Evolutionary conservation across 2,329 filamentous ascomycete species (phyloP), one percentile per base, ranked within the genome.

Genomic region (Neurospora crassa): DNA sequence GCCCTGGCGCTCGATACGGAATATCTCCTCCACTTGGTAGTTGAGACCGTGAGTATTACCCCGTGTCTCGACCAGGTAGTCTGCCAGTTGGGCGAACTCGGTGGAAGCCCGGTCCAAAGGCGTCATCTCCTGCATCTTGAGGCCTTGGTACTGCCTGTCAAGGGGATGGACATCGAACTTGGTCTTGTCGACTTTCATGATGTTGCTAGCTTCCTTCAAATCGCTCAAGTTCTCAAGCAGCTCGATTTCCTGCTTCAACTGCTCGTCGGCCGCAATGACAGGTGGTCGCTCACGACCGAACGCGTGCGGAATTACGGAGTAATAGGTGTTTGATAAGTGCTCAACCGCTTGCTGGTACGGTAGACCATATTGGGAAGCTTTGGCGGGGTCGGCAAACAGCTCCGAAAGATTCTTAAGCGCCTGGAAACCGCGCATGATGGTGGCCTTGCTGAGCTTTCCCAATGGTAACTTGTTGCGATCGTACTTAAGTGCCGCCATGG

Each of bases 401-500:
- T 85, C 88, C 0, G 91, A 87, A 4, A 97, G 84, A 47, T 93
- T 88, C 77, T 96, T 95, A 70, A 97, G 84, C 7, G 89, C 84
- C 76, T 93, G 87, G 78, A 92, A 97, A 8, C 93, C 94, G 16
- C 87, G 85, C 40, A 85, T 86, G 74, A 97, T 91, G 24, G 92
- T 96, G 14, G 86, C 82, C 77, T 94, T 93, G 83, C 92, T 93
- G 34, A 97, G 85, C 78, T 96, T 96, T 5, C 93, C 94, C 1
- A 97, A 83, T 0, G 93, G 93, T 53, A 97, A 83, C 79, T 96
- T 96, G 74, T 91, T 84, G 11, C 87, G 84, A 75, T 93, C 90
- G 75, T 93, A 93, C 74, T 92, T 91, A 74, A 93, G 83, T 1
- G 86, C 83, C 1, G 80, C 79, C 89, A 93, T 91, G 43, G 88